Conservation (phyloP, 371 early-diverging fungal species). For the Mucor velutinosus region DNA sequence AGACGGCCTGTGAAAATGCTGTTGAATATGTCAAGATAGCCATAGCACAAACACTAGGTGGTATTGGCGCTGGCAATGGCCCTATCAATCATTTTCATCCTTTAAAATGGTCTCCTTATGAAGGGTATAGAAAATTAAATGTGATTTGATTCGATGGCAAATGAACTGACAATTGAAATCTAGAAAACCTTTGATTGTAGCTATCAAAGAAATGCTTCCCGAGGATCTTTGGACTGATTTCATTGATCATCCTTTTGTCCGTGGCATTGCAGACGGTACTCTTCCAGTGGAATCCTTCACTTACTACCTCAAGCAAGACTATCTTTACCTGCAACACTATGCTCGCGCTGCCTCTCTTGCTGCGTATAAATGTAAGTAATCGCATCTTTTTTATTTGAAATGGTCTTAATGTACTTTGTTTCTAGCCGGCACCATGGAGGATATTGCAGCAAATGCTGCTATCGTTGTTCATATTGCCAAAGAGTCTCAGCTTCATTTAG, state of each 20-base stretch:
- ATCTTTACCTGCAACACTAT: constrained; percentile 78
- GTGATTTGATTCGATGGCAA: no score
- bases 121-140: constrained; percentile 32
- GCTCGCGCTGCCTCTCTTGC: constrained; percentile 79
- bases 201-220: constrained; percentile 42
- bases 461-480: constrained; percentile 66
- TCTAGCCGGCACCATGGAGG: constrained; percentile 24
- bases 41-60: constrained; percentile 45
- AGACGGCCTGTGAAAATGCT: constrained; percentile 47
- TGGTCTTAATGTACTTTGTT: constrained; percentile 22
- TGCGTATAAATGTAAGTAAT: constrained; percentile 66
- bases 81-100: constrained; percentile 78
- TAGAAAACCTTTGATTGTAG: constrained; percentile 56
- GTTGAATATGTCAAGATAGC: constrained; percentile 63
- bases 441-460: constrained; percentile 47
- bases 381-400: constrained; percentile 10
- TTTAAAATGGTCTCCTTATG: constrained; percentile 49
- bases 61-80: constrained; percentile 71
- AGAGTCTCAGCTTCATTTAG: constrained; percentile 72
- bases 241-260: constrained; percentile 76
- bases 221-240: constrained; percentile 68
- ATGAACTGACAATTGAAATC: neutral
- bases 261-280: constrained; percentile 73
- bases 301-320: constrained; percentile 83
- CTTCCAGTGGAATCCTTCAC: constrained; percentile 69